Evolutionary conservation across 2,329 filamentous ascomycete genomes (phyloP).

Genomic region (Botrytis byssoidea): DNA sequence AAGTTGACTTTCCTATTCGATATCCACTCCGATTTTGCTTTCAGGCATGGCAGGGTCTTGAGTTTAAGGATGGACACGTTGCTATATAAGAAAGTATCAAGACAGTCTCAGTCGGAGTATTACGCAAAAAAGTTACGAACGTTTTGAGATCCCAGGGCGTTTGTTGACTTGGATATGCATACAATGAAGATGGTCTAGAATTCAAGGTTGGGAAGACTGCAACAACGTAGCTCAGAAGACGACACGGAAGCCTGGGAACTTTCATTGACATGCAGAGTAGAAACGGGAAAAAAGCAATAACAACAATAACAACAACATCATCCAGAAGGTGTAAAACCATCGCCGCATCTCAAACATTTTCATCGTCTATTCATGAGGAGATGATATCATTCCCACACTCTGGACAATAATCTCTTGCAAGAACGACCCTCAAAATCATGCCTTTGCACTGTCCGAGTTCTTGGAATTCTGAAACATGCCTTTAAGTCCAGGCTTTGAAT

Average conservation of each 20-base stretch:
- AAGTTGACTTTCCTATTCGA: no score
- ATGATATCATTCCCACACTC: neutral
- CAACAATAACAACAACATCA: neutral
- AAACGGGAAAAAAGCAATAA: neutral
- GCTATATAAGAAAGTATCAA: neutral
- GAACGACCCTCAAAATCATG: neutral
- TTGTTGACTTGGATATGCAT: neutral
- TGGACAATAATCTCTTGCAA: neutral
- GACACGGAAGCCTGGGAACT: rapidly evolving
- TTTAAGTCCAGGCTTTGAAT: neutral
- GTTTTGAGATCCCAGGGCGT: neutral
- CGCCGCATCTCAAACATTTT: neutral
- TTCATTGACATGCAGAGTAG: neutral
- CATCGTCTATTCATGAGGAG: neutral
- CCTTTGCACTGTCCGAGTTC: neutral
- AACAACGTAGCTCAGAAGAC: neutral
- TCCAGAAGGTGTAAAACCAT: neutral
- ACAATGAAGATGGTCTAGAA: neutral
- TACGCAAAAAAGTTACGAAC: neutral
- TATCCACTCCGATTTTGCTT: no score
- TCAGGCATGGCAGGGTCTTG: no score
- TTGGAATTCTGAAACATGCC: neutral
- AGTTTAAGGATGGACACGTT: no score
- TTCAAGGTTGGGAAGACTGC: neutral
- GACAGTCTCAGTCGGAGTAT: neutral